Base-by-base conservation (phyloP, 2,329 filamentous ascomycete species). In the Diaporthe vexans region DNA sequence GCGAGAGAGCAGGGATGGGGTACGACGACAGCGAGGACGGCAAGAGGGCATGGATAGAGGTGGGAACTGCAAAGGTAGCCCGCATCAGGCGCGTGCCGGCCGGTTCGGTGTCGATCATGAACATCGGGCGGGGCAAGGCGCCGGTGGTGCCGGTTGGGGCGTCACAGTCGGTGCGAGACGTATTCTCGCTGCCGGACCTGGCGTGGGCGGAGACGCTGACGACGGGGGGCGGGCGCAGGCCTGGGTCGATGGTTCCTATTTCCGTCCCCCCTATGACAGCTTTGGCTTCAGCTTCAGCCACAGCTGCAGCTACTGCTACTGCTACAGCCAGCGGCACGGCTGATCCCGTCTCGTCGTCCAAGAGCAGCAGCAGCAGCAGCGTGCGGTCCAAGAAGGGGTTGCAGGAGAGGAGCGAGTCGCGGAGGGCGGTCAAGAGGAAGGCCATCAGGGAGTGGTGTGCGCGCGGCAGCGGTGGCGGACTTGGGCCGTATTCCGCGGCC, bases 151-250 rank as follows among this genome's bases (percentile, higher is more conserved):
- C 54, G 9, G 24, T 63, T 33, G 35, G 17, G 4, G 40, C 57
- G 69, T 72, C 69, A 17, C 33, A 40, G 69, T 54, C 69, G 69
- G 69, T 72, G 29, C 69, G 69, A 26, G 69, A 72, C 33, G 56
- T 72, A 2, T 33, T 40, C 17, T 54, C 69, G 24, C 69, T 72
- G 57, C 69, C 69, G 46, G 69, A 72, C 46, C 57, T 72, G 69
- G 69, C 69, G 4, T 72, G 69, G 69, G 69, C 69, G 3, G 56
- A 72, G 57, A 72, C n/a, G 10, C 57, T 72, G 69, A 72, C 69
- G 46, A 72, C 69, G 11, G 69, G 63, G 24, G 63, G 57, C 24
- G 57, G 69, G n/a, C 56, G 69, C 46, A 72, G 69, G 69, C 37
- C 69, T 17, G 69, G 15, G 6, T 6, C 29, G n/a, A 48, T 51